A percentile compares a stretch with the other conserved stretches of the same genome.
Conservation (phyloP, 1,139 yeast species). For the Lodderomyces parapsilosis region DNA sequence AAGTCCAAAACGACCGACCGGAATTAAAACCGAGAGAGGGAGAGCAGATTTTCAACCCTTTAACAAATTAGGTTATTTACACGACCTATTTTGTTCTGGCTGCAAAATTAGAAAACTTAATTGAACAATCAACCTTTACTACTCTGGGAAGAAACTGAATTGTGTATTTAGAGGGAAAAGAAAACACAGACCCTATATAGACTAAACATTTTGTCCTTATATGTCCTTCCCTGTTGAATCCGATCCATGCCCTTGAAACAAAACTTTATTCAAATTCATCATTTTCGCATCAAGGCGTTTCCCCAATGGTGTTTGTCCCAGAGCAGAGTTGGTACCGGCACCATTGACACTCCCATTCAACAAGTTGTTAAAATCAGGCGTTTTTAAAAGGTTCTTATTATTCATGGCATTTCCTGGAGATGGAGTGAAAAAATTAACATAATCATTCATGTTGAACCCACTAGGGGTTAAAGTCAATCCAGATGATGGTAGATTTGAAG, state of each 20-base stretch:
- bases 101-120: not conserved
- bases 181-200: too few species aligned
- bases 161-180: not conserved
- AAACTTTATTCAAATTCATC: slow-evolving; percentile 44
- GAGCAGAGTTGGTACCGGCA: slow-evolving; percentile 1
- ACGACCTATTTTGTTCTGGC: not conserved
- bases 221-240: slow-evolving; percentile 4
- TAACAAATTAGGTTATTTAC: not conserved
- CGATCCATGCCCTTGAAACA: slow-evolving; percentile 18
- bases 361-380: slow-evolving; percentile 43
- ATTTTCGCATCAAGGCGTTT: slow-evolving; percentile 41
- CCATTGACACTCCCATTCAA: slow-evolving; percentile 19
- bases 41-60: not conserved
- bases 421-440: slow-evolving; percentile 75
- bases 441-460: slow-evolving; percentile 80
- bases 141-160: not conserved
- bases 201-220: not conserved
- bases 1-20: not conserved
- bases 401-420: slow-evolving; percentile 48
- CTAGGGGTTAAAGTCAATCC: slow-evolving; percentile 57
- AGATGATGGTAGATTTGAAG: slow-evolving; percentile 39
- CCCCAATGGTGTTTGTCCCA: slow-evolving; percentile 15
- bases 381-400: slow-evolving; percentile 30
- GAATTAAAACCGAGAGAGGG: not conserved
- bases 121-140: not conserved